Evolutionary conservation across 2,329 filamentous ascomycete species (phyloP), one percentile per base, ranked within the genome.

Genomic region (Seiridium unicorne): DNA sequence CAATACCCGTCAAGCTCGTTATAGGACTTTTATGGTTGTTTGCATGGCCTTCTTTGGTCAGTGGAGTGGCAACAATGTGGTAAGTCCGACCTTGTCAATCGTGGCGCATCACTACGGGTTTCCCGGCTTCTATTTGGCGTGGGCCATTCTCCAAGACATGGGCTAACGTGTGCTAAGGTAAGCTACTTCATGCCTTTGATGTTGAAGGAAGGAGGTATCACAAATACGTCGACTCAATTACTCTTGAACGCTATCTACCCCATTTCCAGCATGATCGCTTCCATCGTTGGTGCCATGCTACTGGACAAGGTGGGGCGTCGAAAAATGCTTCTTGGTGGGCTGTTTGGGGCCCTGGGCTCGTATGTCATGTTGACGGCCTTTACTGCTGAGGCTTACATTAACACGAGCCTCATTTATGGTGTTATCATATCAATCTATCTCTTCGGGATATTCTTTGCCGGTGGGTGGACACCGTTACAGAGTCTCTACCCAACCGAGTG

Each of bases 1-100:
- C 69, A 77, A 81, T 66, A 78, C 74, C 6, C 71, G 70, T 11
- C 74, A 74, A 31, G 73, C 74, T 18, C 72, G 76, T n/a, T 82
- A 82, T 67, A 70, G 80, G 38, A 72, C 79, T 4, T 76, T 76
- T 67, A 76, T 81, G 64, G 77, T 82, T 2, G 67, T 81, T 9
- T 72, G 71, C 10, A 81, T 83, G 76, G 74, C 76, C 0, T 82
- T 82, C 66, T 82, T 83, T 58, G 78, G 78, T 0, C 77, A 80
- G 62, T 77, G 75, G 72, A 69, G 65, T 11, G 76, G 76, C 1
- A 78, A 77, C 61, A 74, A 75, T 18, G 72, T 75, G 38, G 72
- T 75, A 5, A 72, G 65, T 46, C 10, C 5, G 26, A 46, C 44
- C 13, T 46, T 46, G 44, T 5, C 44, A 18, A 13, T 18, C 4